Conservation (phyloP, 441 rosid species). For the Pelargonium myrrhifolium region DNA sequence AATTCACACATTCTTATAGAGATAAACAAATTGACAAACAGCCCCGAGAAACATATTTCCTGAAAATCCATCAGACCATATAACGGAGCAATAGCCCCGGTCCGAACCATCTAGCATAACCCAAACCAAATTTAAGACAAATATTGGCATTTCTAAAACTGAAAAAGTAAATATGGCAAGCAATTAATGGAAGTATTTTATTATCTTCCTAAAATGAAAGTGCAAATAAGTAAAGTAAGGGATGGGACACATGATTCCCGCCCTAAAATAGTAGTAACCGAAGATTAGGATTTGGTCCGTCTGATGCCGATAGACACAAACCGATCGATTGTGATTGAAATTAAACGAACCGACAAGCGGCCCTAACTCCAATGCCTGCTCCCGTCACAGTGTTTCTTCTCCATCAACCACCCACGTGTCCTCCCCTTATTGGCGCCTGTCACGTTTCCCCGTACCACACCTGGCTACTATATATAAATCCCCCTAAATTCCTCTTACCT, state of each 20-base stretch:
- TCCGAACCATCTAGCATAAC: too few relatives aligned
- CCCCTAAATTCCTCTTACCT: neutral
- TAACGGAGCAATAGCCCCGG: too few relatives aligned
- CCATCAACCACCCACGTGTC: constrained; percentile 15
- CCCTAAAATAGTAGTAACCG: neutral
- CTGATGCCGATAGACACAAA: neutral
- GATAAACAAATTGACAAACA: too few relatives aligned
- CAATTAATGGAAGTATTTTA: too few relatives aligned
- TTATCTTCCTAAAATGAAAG: too few relatives aligned
- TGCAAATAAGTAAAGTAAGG: too few relatives aligned
- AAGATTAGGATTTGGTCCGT: neutral
- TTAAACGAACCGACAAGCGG: constrained; percentile 22
- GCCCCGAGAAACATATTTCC: too few relatives aligned
- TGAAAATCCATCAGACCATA: too few relatives aligned
- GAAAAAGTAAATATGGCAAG: too few relatives aligned
- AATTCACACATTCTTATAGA: too few relatives aligned
- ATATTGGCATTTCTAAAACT: too few relatives aligned
- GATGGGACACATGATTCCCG: neutral
- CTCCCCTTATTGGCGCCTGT: constrained; percentile 2
- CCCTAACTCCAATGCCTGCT: constrained; percentile 10
- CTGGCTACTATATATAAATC: neutral
- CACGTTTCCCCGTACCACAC: neutral
- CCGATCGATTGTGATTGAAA: neutral
- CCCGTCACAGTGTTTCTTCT: constrained; percentile 13
- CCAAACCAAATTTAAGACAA: too few relatives aligned